Conservation (phyloP, 2,329 filamentous ascomycete species). For the Esteya vermicola region DNA sequence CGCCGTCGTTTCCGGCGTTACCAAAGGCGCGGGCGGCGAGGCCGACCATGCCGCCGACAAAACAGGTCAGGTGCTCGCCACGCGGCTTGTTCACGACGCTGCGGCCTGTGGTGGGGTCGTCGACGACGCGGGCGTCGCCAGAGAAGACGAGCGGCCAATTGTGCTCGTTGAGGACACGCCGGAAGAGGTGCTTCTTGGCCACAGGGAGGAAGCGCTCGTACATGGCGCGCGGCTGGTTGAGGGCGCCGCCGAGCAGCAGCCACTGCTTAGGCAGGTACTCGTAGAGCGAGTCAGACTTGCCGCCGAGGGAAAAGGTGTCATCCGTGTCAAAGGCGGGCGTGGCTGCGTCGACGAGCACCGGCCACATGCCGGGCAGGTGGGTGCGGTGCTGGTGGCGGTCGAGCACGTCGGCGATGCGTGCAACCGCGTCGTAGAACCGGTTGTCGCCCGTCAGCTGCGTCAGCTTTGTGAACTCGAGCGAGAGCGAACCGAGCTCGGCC, state of each 20-base stretch:
- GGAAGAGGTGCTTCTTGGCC: conserved; percentile 26
- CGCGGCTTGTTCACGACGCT: conserved; percentile 17
- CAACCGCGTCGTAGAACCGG: conserved; percentile 47
- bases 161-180: conserved; percentile 19
- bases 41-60: conserved; percentile 51
- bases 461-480: conserved; percentile 49
- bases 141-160: conserved; percentile 32
- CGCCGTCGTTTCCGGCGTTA: conserved; percentile 29
- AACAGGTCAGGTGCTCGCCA: conserved; percentile 46
- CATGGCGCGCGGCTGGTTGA: conserved; percentile 23
- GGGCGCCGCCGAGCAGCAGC: conserved; percentile 48
- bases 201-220: conserved; percentile 16
- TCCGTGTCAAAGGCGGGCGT: conserved; percentile 42
- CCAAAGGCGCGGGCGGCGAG: conserved; percentile 46
- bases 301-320: conserved; percentile 40
- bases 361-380: conserved; percentile 48
- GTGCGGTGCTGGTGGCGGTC: conserved; percentile 38
- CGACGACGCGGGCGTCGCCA: conserved; percentile 24
- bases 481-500: conserved; percentile 42
- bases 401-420: conserved; percentile 41
- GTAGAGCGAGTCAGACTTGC: conserved; percentile 42
- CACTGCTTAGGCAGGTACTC: conserved; percentile 55
- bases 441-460: conserved; percentile 46
- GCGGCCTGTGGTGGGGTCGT: conserved; percentile 11
- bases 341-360: conserved; percentile 33